These are phyloP conservation scores for Chimonanthus salicifolius DNA, from an alignment of 164 flowering plant genomes.

Conservation along the genomic window DNA sequence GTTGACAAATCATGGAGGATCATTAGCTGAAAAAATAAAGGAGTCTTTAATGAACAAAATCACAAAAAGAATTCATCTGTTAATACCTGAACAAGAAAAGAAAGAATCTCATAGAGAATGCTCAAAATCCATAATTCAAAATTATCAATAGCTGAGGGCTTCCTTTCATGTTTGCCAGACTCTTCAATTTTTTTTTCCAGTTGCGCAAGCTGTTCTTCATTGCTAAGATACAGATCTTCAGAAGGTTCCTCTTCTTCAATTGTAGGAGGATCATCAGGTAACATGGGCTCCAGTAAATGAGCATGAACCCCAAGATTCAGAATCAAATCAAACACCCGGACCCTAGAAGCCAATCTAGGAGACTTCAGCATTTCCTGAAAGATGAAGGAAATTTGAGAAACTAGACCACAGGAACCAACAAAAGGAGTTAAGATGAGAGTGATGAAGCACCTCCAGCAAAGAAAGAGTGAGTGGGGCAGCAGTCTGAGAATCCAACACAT, in stretches of 20 bases:
- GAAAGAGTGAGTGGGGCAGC: slow-evolving; percentile 96
- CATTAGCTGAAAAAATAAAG: neutral
- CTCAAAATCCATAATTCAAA: slow-evolving; percentile 90
- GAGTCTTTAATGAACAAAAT: neutral
- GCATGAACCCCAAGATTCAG: slow-evolving; percentile 97
- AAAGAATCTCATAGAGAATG: slow-evolving; percentile 81
- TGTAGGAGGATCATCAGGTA: slow-evolving; percentile 48
- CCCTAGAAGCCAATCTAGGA: slow-evolving; percentile 57
- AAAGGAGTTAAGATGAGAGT: slow-evolving; percentile 8
- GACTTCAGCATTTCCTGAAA: slow-evolving; percentile 88
- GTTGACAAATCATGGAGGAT: neutral
- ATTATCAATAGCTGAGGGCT: slow-evolving; percentile 52
- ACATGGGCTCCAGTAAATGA: slow-evolving; percentile 84
- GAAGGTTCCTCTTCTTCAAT: slow-evolving; percentile 69
- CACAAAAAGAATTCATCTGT: neutral
- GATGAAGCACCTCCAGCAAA: slow-evolving; percentile 83
- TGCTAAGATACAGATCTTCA: slow-evolving; percentile 46
- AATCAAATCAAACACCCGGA: slow-evolving; percentile 90
- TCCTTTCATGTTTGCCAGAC: slow-evolving; percentile 28
- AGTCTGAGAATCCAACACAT: slow-evolving; percentile 76
- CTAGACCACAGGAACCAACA: slow-evolving; percentile 1
- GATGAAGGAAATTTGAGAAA: slow-evolving; percentile 17
- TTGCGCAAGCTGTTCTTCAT: slow-evolving; percentile 34
- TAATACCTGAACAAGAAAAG: slow-evolving; percentile 88
- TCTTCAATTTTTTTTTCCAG: slow-evolving; percentile 36